phyloP scores from a whole-genome alignment of 352 stramenopile species.

The Phytophthora aleatoria region DNA sequence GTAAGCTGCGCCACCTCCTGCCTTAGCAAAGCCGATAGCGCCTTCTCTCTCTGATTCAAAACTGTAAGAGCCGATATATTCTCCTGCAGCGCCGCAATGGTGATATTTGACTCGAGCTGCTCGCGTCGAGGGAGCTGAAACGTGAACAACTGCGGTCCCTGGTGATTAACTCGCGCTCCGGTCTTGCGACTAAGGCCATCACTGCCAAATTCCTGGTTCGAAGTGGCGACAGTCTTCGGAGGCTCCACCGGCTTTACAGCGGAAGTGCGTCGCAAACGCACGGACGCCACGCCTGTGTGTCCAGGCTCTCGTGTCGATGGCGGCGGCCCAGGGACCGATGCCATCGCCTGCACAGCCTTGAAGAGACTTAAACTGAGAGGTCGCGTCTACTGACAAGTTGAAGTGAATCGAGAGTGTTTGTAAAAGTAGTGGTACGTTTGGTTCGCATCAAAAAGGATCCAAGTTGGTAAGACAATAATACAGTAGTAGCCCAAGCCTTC shows the following conservation, averaged over 20 bases:
- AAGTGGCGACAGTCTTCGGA: not conserved
- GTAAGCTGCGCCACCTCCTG: conserved; percentile 44
- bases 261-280: conserved; percentile 30
- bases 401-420: conserved; percentile 9
- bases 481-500: too few species aligned
- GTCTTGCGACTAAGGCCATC: not conserved
- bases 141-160: conserved; percentile 24
- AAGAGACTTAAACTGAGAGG: not conserved
- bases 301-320: conserved; percentile 24
- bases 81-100: conserved; percentile 47
- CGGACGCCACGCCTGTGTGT: conserved; percentile 25
- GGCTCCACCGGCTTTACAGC: conserved; percentile 7
- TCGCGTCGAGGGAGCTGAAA: conserved; percentile 33
- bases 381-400: conserved; percentile 24
- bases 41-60: conserved; percentile 58
- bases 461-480: too few species aligned
- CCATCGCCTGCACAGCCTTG: not conserved
- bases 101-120: conserved; percentile 35
- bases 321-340: conserved; percentile 21
- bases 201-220: conserved; percentile 29
- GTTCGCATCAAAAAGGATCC: too few species aligned
- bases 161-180: conserved; percentile 7
- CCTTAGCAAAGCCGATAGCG: conserved; percentile 41
- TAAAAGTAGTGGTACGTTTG: not conserved
- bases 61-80: conserved; percentile 50